Evolutionary conservation across 1,284 basidiomycete genomes (phyloP).

Genomic region (Waitea zeae): DNA sequence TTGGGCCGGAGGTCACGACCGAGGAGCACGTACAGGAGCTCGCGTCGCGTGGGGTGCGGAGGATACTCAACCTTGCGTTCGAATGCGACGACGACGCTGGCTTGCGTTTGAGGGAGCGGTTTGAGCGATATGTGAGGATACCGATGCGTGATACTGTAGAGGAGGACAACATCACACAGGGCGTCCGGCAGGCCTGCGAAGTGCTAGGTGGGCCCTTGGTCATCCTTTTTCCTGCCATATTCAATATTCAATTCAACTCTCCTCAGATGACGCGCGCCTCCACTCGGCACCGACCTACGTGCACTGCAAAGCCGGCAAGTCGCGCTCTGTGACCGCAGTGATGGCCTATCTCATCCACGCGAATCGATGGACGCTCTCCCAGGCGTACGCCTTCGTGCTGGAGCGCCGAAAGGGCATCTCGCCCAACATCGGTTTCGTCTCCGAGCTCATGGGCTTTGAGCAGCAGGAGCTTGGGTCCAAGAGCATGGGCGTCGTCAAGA

Average conservation of each 20-base stretch:
- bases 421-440: constrained; percentile 97
- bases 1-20: constrained; percentile 77
- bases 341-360: constrained; percentile 96
- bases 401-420: constrained; percentile 84
- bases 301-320: constrained; percentile 94
- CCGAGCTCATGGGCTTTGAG: constrained; percentile 93
- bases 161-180: constrained; percentile 75
- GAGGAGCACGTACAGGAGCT: constrained; percentile 63
- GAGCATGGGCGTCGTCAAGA: constrained; percentile 55
- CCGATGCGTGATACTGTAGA: constrained; percentile 93
- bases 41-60: constrained; percentile 58
- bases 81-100: constrained; percentile 82
- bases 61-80: constrained; percentile 81
- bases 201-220: constrained; percentile 63
- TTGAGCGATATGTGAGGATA: constrained; percentile 73
- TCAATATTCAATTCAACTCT: constrained; percentile 1
- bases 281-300: constrained; percentile 85
- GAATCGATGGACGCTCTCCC: constrained; percentile 87
- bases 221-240: constrained; percentile 2
- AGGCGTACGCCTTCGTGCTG: constrained; percentile 80
- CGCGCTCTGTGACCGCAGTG: constrained; percentile 89
- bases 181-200: constrained; percentile 72
- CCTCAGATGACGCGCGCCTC: constrained; percentile 73
- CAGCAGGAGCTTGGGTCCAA: constrained; percentile 77
- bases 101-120: constrained; percentile 42